These are phyloP conservation scores for Danielia reshetovae DNA, from an alignment of 805 yeast genomes.

Conservation along the genomic window DNA sequence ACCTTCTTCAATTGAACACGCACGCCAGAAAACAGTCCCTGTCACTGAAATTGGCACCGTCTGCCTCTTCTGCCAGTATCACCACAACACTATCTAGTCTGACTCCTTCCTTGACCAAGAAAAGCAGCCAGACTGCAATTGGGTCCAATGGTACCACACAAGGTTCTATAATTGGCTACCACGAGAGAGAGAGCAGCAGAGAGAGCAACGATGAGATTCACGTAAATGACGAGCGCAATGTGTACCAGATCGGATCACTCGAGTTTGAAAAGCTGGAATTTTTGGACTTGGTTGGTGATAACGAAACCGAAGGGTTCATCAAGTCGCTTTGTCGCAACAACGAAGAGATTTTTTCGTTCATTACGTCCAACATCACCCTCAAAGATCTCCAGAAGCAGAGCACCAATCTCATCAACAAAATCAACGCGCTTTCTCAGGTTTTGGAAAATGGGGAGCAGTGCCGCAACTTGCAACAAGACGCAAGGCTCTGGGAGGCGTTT, in stretches of 20 bases:
- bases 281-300: slow-evolving; percentile 23
- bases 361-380: slow-evolving; percentile 39
- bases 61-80: slow-evolving; percentile 10
- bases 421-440: slow-evolving; percentile 25
- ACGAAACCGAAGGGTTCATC: slow-evolving; percentile 57
- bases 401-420: slow-evolving; percentile 27
- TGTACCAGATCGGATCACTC: slow-evolving; percentile 43
- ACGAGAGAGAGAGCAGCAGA: slow-evolving; percentile 4
- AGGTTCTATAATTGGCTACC: slow-evolving; percentile 2
- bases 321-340: slow-evolving; percentile 34
- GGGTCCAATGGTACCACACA: slow-evolving; percentile 9
- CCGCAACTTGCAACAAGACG: slow-evolving; percentile 19
- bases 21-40: slow-evolving; percentile 4
- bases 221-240: slow-evolving; percentile 25
- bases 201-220: slow-evolving; percentile 18
- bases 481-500: slow-evolving; percentile 33
- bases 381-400: slow-evolving; percentile 41
- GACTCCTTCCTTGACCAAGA: slow-evolving; percentile 3
- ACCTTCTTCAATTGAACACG: slow-evolving; percentile 33
- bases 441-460: slow-evolving; percentile 34
- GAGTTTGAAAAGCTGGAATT: slow-evolving; percentile 53
- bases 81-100: slow-evolving; percentile 10
- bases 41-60: slow-evolving; percentile 2
- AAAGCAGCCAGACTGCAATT: slow-evolving; percentile 3
- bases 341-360: slow-evolving; percentile 34